Conservation (phyloP, 345 rosid genomes). For the Litchi chinensis region DNA sequence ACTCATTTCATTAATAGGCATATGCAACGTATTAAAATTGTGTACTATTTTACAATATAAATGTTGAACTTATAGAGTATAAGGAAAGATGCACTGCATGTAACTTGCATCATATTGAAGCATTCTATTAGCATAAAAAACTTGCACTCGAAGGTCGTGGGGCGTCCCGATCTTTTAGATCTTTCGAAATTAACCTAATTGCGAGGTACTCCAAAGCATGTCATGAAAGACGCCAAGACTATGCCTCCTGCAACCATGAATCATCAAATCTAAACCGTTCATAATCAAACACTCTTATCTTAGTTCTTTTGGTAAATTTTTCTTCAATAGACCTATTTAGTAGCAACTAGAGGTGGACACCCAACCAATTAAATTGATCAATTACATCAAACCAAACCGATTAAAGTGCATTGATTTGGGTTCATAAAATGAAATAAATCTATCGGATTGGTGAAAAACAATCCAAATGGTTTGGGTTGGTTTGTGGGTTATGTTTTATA, state of each 20-base stretch:
- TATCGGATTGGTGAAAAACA: no score
- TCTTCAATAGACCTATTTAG: not conserved
- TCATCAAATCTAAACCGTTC: conserved; percentile 77
- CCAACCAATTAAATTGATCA: no score
- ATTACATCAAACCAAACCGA: no score
- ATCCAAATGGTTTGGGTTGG: no score
- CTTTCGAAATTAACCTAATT: conserved; percentile 58
- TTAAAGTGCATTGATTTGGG: no score
- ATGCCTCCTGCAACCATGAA: conserved; percentile 64
- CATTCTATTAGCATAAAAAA: conserved; percentile 42
- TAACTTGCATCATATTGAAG: conserved; percentile 28
- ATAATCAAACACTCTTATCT: not conserved
- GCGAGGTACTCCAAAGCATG: conserved; percentile 89
- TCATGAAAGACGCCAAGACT: conserved; percentile 81
- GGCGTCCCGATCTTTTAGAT: conserved; percentile 66
- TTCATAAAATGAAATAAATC: no score
- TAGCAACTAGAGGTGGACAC: not conserved
- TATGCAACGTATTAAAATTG: not conserved
- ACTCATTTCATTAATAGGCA: not conserved
- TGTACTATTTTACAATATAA: conserved; percentile 28
- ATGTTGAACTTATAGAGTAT: conserved; percentile 19
- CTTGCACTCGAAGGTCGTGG: conserved; percentile 48
- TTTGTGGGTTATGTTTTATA: no score
- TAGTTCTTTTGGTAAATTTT: not conserved
- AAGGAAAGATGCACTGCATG: conserved; percentile 12